phyloP scores from a whole-genome alignment of 495 filamentous ascomycete genomes.

The Lasiosphaeria ovina region DNA sequence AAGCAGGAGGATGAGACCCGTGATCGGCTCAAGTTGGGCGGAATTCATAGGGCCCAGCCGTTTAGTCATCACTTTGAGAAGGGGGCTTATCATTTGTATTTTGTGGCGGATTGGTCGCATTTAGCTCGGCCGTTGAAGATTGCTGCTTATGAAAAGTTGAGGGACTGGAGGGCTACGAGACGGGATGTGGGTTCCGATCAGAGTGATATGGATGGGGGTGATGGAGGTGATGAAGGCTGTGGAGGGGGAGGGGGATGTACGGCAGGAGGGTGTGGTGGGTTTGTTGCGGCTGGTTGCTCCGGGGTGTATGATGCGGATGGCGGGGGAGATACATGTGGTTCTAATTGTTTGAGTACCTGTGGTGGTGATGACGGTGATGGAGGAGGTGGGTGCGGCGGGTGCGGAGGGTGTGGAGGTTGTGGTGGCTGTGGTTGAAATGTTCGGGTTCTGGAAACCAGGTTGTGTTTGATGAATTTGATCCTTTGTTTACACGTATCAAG shows the following conservation, averaged over 20 bases:
- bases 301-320: not conserved
- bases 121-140: constrained; percentile 16
- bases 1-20: constrained; percentile 15
- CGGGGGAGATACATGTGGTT: not conserved
- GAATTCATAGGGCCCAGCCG: constrained; percentile 45
- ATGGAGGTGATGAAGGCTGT: not conserved
- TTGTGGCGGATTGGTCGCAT: constrained; percentile 34
- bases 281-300: not conserved
- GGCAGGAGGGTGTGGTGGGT: not conserved
- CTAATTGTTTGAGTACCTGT: not conserved
- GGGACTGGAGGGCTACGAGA: constrained; percentile 1
- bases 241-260: not conserved
- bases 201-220: not conserved
- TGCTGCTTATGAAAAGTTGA: constrained; percentile 24
- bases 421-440: not conserved
- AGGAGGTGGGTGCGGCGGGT: not conserved
- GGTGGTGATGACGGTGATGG: not conserved
- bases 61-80: constrained; percentile 38
- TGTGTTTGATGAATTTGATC: not conserved
- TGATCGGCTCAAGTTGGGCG: constrained; percentile 37
- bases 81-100: constrained; percentile 32
- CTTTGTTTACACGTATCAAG: too few relatives aligned
- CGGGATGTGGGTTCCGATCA: not conserved
- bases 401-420: not conserved
- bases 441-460: too few relatives aligned